Evolutionary conservation across 441 rosid genomes (phyloP).

Genomic region (Pelargonium citronellum): DNA sequence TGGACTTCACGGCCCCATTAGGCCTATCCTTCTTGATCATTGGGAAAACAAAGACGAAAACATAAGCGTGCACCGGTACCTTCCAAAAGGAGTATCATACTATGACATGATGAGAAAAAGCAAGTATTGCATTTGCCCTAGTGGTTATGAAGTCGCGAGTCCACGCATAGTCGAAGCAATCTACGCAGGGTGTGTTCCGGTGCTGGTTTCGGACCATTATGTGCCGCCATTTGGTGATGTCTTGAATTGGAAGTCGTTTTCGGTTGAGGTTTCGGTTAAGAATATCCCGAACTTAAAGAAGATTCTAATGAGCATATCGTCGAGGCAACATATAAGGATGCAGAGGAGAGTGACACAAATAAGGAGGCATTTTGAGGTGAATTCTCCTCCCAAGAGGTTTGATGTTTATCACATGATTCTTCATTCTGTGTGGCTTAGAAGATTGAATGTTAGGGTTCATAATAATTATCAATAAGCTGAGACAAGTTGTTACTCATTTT

Average conservation of each 20-base stretch:
- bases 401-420: conserved; percentile 94
- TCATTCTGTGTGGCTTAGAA: conserved; percentile 83
- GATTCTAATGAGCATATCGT: conserved; percentile 49
- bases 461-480: conserved; percentile 19
- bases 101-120: conserved; percentile 62
- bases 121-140: conserved; percentile 80
- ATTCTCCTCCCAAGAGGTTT: conserved; percentile 66
- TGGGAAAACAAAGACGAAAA: conserved; percentile 83
- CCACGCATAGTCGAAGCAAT: conserved; percentile 81
- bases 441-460: conserved; percentile 58
- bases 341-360: conserved; percentile 61
- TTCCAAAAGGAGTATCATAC: conserved; percentile 66
- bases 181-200: conserved; percentile 77
- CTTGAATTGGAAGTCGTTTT: conserved; percentile 70
- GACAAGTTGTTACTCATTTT: too few species aligned
- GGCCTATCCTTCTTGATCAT: conserved; percentile 70
- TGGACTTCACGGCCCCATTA: conserved; percentile 84
- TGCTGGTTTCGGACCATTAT: conserved; percentile 65
- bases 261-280: conserved; percentile 51
- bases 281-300: conserved; percentile 69
- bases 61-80: conserved; percentile 56
- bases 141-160: conserved; percentile 91
- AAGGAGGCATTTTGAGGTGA: conserved; percentile 65
- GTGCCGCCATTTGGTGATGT: conserved; percentile 82
- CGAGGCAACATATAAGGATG: conserved; percentile 74